Base-by-base conservation (phyloP, 2,329 filamentous ascomycete species). In the Microdochium paspali region DNA sequence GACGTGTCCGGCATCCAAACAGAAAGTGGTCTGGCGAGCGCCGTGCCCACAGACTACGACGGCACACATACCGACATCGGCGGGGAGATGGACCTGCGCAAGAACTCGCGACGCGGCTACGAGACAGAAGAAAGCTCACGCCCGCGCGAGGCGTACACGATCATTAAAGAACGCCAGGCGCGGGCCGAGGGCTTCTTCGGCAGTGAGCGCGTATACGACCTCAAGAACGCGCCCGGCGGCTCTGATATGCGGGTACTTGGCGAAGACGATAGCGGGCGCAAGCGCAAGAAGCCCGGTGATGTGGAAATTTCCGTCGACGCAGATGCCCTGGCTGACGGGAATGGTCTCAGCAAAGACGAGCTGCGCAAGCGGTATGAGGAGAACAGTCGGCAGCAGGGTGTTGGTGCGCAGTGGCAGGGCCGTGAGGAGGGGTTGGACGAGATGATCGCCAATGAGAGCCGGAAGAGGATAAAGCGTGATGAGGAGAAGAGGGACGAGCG, bases 211-310 rank as follows among this genome's bases (percentile, higher is more conserved):
- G 86, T 86, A 15, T 98, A 98, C 67, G 90, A 98, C 66, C 77
- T 98, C 52, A 84, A 80, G 71, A 53, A 72, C 71, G 26, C 64
- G 54, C 47, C 57, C 56, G 48, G 63, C 62, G 31, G 61, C 49
- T 35, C 67, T 66, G 53, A 74, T 50, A 66, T 87, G 51, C 85
- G 87, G 1, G 78, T 94, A 2, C 78, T 98, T 3, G 93, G 90
- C 10, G 86, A 94, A 23, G 86, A 90, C 49, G 81, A 90, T 48
- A 75, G 64, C 47, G 72, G 66, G 23, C 73, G 87, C 58, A 93
- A 94, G 70, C 80, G 89, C 59, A 98, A 97, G 80, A 95, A 96
- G 77, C 90, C 87, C 3, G 93, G 91, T 35, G 93, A 98, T 63
- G 79, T 98, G 23, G 93, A 98, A 56, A 85, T 97, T 24, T 88